Conservation (phyloP, 805 yeast genomes). For the Suhomyces sp. region DNA sequence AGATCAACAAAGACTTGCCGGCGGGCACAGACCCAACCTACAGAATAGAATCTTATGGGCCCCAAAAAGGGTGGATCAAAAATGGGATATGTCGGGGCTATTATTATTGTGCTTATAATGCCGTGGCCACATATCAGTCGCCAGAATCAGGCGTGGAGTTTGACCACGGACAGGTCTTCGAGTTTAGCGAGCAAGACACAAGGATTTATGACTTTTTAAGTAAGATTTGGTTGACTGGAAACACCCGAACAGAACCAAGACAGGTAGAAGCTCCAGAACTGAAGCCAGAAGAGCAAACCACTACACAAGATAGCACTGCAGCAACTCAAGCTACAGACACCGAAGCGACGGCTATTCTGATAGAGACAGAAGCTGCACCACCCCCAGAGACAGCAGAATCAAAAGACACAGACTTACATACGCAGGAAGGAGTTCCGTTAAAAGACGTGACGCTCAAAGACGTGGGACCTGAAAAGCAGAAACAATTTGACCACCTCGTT, state of each 20-base stretch:
- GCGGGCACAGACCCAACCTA: slow-evolving; percentile 6
- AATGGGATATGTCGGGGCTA: slow-evolving; percentile 33
- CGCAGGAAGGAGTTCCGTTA: not conserved
- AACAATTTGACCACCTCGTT: not conserved
- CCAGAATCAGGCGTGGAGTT: slow-evolving; percentile 9
- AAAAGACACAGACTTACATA: not conserved
- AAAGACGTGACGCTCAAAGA: not conserved
- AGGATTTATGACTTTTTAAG: slow-evolving; percentile 29
- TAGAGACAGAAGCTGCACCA: not conserved
- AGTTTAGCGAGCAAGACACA: slow-evolving; percentile 15
- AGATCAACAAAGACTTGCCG: slow-evolving; percentile 16
- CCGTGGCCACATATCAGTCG: slow-evolving; percentile 17
- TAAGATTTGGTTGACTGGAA: slow-evolving; percentile 34
- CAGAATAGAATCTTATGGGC: slow-evolving; percentile 24
- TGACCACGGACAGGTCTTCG: slow-evolving; percentile 24
- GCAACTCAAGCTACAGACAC: not conserved
- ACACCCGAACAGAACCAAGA: slow-evolving; percentile 7
- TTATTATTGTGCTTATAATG: slow-evolving; percentile 39
- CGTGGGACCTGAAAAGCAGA: not conserved
- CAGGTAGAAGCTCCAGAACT: not conserved
- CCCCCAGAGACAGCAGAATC: not conserved
- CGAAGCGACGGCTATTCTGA: not conserved
- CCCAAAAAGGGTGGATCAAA: slow-evolving; percentile 45
- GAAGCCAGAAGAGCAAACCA: not conserved
- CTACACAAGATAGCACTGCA: not conserved